A percentile compares a stretch with the other conserved stretches of the same genome.
phyloP scores from a whole-genome alignment of 768 basidiomycete species.

The Mrakia hoshinonis region DNA sequence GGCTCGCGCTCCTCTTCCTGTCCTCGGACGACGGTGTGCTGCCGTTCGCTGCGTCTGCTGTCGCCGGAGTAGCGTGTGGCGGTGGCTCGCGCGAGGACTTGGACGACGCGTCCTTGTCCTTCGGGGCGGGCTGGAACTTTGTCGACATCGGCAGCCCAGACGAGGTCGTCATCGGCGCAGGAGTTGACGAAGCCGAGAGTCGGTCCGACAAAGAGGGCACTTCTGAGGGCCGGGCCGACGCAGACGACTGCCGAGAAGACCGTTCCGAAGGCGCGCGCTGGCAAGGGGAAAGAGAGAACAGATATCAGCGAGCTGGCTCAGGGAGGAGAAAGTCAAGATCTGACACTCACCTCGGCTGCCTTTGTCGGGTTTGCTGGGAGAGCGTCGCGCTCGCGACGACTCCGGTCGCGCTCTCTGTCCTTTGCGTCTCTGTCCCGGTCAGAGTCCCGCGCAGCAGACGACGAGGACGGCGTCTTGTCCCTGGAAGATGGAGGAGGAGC shows the following conservation, averaged over 20 bases:
- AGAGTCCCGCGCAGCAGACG: background rate
- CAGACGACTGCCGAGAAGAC: too few species aligned
- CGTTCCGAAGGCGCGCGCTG: too few species aligned
- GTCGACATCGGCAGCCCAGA: background rate
- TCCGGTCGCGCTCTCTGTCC: background rate
- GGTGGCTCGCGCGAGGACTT: too few species aligned
- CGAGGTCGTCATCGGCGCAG: background rate
- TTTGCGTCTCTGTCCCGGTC: background rate
- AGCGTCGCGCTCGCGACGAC: background rate
- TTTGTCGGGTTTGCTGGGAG: background rate
- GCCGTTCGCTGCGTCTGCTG: background rate
- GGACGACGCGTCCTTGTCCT: background rate
- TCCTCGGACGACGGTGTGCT: constrained; percentile 10
- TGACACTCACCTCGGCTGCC: background rate
- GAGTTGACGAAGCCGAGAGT: background rate
- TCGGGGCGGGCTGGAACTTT: background rate
- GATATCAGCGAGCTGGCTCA: too few species aligned
- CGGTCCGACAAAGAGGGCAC: background rate
- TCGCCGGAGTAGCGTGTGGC: too few species aligned
- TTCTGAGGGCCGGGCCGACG: background rate
- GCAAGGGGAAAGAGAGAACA: too few species aligned
- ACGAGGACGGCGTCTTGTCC: background rate
- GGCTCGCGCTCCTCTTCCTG: constrained; percentile 12
- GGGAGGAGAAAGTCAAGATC: too few species aligned
- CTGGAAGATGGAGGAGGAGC: too few species aligned